phyloP scores from a whole-genome alignment of 192 early-diverging fungal species.

The Jimgerdemannia lactiflua region DNA sequence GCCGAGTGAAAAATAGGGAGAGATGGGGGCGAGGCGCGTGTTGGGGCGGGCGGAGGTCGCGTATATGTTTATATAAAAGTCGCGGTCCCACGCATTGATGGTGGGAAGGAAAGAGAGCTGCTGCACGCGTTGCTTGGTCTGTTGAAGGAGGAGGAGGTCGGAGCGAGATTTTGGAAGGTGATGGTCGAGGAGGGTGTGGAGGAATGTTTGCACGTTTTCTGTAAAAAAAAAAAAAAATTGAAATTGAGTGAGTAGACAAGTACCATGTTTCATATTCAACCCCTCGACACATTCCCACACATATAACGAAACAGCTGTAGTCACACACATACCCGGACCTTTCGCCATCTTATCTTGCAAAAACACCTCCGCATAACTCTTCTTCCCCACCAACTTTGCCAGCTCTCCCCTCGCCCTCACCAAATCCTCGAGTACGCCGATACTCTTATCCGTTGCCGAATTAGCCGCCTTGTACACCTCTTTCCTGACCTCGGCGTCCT shows the following conservation, averaged over 20 bases:
- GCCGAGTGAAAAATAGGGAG: constrained; percentile 86
- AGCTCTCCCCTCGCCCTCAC: constrained; percentile 71
- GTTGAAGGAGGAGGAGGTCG: constrained; percentile 48
- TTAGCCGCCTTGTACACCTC: constrained; percentile 77
- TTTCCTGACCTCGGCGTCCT: constrained; percentile 63
- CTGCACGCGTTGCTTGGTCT: constrained; percentile 30
- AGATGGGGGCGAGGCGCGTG: constrained; percentile 46
- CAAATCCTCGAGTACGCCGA: constrained; percentile 69
- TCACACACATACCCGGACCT: constrained; percentile 55
- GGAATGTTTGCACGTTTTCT: constrained; percentile 83
- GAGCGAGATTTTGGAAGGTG: constrained; percentile 53
- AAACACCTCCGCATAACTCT: constrained; percentile 82
- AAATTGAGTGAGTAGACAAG: background rate
- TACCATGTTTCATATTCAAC: background rate
- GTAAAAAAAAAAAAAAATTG: constrained; percentile 6
- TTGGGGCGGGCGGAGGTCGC: constrained; percentile 33
- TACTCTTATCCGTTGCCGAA: constrained; percentile 58
- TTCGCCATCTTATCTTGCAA: constrained; percentile 94
- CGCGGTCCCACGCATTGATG: constrained; percentile 83
- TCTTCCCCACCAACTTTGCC: constrained; percentile 71
- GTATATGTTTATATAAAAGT: constrained; percentile 56
- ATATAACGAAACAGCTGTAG: too few relatives aligned
- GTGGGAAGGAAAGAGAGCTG: constrained; percentile 6
- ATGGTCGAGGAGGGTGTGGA: constrained; percentile 63
- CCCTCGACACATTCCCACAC: too few relatives aligned